Base-by-base conservation (phyloP, 768 basidiomycete species). In the Leccinum ochraceum region DNA sequence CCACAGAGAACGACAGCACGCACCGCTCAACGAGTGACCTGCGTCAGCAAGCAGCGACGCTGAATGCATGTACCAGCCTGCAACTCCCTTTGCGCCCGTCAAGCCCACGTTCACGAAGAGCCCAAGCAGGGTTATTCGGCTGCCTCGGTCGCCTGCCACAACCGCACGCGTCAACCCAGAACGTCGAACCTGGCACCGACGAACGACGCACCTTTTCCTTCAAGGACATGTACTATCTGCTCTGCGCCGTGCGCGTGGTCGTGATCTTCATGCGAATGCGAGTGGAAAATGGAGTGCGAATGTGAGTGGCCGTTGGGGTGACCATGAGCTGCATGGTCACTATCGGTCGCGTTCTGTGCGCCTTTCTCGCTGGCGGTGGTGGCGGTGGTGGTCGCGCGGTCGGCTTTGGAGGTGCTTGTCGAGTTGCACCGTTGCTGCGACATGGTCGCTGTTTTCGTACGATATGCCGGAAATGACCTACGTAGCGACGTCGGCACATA, bases 1-100 rank as follows among this genome's bases (percentile, higher is more conserved):
- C 48, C 30, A 24, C 24, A 46, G 48, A 55, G 3, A 36, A 55
- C n/a, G n/a, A 44, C 4, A 13, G n/a, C 37, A 81, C 87, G 64
- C 65, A 92, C 91, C 94, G 69, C 91, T 92, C 62, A 92, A 61
- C 0, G 91, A 93, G 71, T 99, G 96, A 24, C 92, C 95, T 0
- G 95, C 95, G 66, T 98, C 96, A 3, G 96, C 96, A 16, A 98
- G 80, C 48, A 98, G 78, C 0, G 93, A 87, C 8, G 94, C 94
- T 6, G 92, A 94, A 67, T 98, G 94, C 83, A 92, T 83, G 70
- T 84, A 87, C 84, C 89, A 90, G 22, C 95, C 97, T 42, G 96
- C 95, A 11, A 82, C 68, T 42, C 94, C 96, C 73, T 99, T 99
- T 32, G 87, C 80, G 16, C 78, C 79, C 0, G 95, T 97, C 63